Percentiles rank a stretch among this genome's conserved stretches.
These are phyloP conservation scores for Lentinula aciculospora DNA, from an alignment of 768 basidiomycete genomes.

Conservation along the genomic window DNA sequence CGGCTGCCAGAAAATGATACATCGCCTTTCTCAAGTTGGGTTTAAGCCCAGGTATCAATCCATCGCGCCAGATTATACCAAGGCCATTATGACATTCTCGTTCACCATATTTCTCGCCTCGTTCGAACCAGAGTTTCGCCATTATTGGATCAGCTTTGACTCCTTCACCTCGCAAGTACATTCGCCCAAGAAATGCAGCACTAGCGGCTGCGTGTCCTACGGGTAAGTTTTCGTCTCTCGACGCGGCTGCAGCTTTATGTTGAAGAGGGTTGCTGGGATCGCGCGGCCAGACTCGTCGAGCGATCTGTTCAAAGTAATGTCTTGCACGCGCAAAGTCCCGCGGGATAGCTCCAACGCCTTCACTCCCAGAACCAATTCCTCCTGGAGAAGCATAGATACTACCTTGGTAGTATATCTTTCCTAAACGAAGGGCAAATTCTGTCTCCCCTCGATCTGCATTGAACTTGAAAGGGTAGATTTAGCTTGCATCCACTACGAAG, in stretches of 20 bases:
- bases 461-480: constrained; percentile 48
- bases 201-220: constrained; percentile 69
- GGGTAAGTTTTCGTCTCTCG: constrained; percentile 47
- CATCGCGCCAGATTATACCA: constrained; percentile 91
- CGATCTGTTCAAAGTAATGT: constrained; percentile 81
- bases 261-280: constrained; percentile 58
- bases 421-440: constrained; percentile 86
- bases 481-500: neutral
- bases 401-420: constrained; percentile 95
- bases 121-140: constrained; percentile 93
- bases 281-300: constrained; percentile 82
- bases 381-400: constrained; percentile 79
- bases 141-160: constrained; percentile 66
- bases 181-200: constrained; percentile 86
- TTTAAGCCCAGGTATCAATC: constrained; percentile 62
- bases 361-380: constrained; percentile 81
- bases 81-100: constrained; percentile 86
- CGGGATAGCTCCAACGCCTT: constrained; percentile 87
- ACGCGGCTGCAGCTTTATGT: constrained; percentile 29
- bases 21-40: constrained; percentile 61
- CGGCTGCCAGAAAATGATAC: constrained; percentile 68
- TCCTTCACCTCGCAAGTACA: constrained; percentile 93
- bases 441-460: constrained; percentile 91
- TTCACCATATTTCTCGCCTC: constrained; percentile 77
- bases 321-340: constrained; percentile 73